Evolutionary conservation across 2,329 filamentous ascomycete species (phyloP).

Genomic region (Trichoderma endophyticum): DNA sequence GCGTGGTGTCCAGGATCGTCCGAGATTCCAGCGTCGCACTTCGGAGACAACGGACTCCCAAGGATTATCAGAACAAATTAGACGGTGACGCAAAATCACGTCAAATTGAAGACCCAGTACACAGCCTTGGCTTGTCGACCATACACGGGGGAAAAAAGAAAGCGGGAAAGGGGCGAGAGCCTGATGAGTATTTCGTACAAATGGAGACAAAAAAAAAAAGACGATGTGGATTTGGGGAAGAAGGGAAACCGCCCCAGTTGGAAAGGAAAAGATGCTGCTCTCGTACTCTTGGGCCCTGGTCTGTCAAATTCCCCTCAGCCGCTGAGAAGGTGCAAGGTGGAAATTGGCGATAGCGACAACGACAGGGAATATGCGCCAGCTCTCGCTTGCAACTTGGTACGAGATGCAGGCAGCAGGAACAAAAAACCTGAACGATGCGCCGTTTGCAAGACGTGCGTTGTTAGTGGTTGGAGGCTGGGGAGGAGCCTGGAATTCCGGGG

Average conservation of each 20-base stretch:
- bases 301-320: slow-evolving; percentile 14
- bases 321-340: slow-evolving; percentile 20
- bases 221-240: slow-evolving; percentile 3
- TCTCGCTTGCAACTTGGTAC: neutral
- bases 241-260: neutral
- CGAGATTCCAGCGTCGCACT: slow-evolving; percentile 6
- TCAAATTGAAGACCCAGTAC: slow-evolving; percentile 7
- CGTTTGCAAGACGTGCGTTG: neutral
- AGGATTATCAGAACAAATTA: slow-evolving; percentile 10
- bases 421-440: neutral
- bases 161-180: neutral
- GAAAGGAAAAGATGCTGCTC: slow-evolving; percentile 1
- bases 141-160: neutral
- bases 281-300: slow-evolving; percentile 7
- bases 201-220: slow-evolving; percentile 13
- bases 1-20: slow-evolving; percentile 2
- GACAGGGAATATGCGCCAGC: neutral
- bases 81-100: slow-evolving; percentile 8
- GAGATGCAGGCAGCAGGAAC: neutral
- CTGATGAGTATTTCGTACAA: slow-evolving; percentile 6
- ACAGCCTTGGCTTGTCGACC: slow-evolving; percentile 3
- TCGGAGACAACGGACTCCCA: slow-evolving; percentile 4
- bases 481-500: neutral
- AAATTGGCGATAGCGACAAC: slow-evolving; percentile 19
- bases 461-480: neutral